phyloP scores from a whole-genome alignment of 257 asterid genomes.

The Paraleonurus japonicus region DNA sequence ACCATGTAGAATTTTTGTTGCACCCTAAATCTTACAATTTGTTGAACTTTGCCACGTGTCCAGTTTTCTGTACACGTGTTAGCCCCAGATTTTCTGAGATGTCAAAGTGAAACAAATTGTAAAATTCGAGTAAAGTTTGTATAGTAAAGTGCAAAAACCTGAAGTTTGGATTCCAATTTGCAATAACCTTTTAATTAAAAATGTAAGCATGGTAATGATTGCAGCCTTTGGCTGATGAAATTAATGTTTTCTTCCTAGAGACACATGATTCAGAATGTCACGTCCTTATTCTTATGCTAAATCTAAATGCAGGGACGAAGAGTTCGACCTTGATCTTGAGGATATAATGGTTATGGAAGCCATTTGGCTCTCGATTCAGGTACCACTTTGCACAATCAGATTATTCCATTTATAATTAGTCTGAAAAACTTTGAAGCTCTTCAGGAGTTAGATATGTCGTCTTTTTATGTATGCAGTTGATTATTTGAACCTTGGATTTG shows the following conservation, averaged over 20 bases:
- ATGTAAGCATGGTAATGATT: background rate
- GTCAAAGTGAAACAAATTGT: background rate
- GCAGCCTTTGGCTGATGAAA: conserved; percentile 9
- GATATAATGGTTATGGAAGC: conserved; percentile 99
- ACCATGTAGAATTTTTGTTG: background rate
- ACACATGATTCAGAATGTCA: background rate
- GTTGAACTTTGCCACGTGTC: background rate
- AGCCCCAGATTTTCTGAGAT: background rate
- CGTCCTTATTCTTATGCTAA: conserved; percentile 14
- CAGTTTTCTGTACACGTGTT: background rate
- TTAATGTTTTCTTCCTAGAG: conserved; percentile 3
- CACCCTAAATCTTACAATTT: background rate
- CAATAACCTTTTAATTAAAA: background rate
- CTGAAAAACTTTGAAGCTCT: background rate
- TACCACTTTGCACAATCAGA: conserved; percentile 26
- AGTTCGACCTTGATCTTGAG: conserved; percentile 92
- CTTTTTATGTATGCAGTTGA: background rate
- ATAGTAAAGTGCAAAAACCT: background rate
- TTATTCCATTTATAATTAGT: background rate
- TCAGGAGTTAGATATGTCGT: background rate
- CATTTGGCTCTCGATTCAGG: conserved; percentile 97
- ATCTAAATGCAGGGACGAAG: conserved; percentile 67
- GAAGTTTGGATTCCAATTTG: background rate
- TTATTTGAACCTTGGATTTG: background rate
- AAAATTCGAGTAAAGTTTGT: no score